phyloP scores from a whole-genome alignment of 768 basidiomycete genomes.

The Lactarius deliciosus region DNA sequence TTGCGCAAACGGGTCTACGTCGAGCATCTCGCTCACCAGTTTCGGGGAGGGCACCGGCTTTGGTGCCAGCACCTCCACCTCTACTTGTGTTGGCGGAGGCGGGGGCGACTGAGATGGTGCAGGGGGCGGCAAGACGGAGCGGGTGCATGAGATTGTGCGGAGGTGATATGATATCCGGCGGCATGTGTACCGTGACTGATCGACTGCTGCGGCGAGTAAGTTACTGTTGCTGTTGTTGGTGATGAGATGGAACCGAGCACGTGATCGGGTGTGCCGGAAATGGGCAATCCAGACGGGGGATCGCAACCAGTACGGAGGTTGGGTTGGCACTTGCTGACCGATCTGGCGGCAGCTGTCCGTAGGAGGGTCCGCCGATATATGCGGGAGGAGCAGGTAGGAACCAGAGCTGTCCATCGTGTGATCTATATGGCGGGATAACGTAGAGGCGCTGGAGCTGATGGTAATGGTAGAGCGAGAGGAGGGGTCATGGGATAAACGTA shows the following conservation, averaged over 20 bases:
- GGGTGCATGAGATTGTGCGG: conserved; percentile 52
- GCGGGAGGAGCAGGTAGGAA: conserved; percentile 27
- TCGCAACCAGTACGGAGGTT: no score
- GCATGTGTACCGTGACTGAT: conserved; percentile 58
- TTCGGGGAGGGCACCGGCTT: conserved; percentile 72
- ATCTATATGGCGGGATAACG: conserved; percentile 30
- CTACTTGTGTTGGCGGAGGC: conserved; percentile 14
- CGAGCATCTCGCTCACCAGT: conserved; percentile 34
- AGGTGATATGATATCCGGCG: conserved; percentile 51
- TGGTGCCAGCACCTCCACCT: conserved; percentile 51
- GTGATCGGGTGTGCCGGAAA: no score
- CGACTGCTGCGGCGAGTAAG: conserved; percentile 41
- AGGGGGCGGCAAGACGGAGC: conserved; percentile 61
- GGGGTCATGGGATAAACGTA: conserved; percentile 38
- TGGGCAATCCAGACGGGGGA: no score
- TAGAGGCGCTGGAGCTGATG: conserved; percentile 45
- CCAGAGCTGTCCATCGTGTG: conserved; percentile 36
- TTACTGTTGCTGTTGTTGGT: neutral
- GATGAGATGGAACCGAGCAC: no score
- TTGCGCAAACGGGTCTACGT: neutral
- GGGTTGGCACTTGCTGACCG: no score
- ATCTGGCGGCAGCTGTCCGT: no score
- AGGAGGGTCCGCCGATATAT: conserved; percentile 21
- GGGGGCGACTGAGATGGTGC: conserved; percentile 45
- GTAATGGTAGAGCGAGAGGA: conserved; percentile 21